Base-by-base conservation (phyloP, 768 basidiomycete species). In the Scleroderma citrinum region DNA sequence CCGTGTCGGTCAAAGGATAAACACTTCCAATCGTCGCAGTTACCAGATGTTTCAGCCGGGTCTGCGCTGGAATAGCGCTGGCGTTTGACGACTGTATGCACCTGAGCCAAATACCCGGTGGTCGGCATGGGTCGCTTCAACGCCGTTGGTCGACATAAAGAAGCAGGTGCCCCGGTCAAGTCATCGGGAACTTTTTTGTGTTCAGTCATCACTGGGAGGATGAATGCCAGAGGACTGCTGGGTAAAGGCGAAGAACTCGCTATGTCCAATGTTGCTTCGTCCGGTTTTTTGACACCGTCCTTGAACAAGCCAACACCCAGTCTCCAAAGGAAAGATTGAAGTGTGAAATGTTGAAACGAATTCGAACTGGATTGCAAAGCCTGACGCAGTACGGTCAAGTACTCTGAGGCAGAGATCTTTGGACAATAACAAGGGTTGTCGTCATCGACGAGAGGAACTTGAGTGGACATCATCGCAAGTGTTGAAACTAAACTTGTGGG, bases 341-440 rank as follows among this genome's bases (percentile, higher is more conserved):
- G 11, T n/a, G 50, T 43, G 16, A 37, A 16, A 35, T 52, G 41
- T 46, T 54, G 42, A 17, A 46, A 40, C 36, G 26, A 14, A 44
- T 19, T 45, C n/a, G 50, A 35, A 59, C 51, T 44, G 45, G 53
- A 48, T 47, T 57, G 60, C 42, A 56, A 49, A 50, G 59, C 57
- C 34, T 60, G 65, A n/a, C 73, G 74, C 21, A 82, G 62, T 45
- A 66, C 70, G 46, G 71, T 61, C 48, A 81, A 64, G 59, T 75
- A 82, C 24, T 68, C 59, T 43, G 69, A 62, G 11, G 78, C 74
- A 46, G 77, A 64, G 10, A 80, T 49, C 20, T 69, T 56, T 13
- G 81, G 79, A 52, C 81, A 82, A 62, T 82, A 82, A 37, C 76
- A 68, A 6, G 81, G 80, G 49, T 83, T 82, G 23, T 76, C 65